Evolutionary conservation across 345 rosid species (phyloP), one percentile per base, ranked within the genome.

Genomic region (Murraya paniculata): DNA sequence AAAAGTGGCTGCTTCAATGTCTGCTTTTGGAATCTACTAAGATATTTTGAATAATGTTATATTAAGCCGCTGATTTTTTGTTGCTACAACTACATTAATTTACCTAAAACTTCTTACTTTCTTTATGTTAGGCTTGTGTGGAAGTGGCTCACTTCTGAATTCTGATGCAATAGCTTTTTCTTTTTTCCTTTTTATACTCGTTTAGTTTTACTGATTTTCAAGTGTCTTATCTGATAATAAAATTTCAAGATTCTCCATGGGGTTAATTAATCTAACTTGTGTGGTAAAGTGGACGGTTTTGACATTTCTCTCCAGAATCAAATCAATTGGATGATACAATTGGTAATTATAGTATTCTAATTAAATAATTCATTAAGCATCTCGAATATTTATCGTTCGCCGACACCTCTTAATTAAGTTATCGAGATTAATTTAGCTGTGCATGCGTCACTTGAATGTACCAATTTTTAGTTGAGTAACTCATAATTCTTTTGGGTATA

Each of bases 361-460:
- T 35, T 18, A 53, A 50, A 19, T 53, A 53, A 19, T 45, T 45
- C 18, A 13, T 13, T 35, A 36, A 24, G 80, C 83, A 81, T 85
- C 80, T 57, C 21, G 84, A 83, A 79, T 79, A 82, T 35, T 71
- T 64, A 79, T 78, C 61, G 75, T 77, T 79, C 76, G 18, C 61
- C 58, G 59, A 74, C 73, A 53, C 58, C 24, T 50, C 36, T 77
- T 60, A 73, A 64, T 62, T 48, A 30, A 74, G 74, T 70, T 73
- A 74, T 71, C 83, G 80, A 68, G 80, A 83, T 45, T 13, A 45
- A 45, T 83, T 85, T 85, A 80, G 71, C 57, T 13, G 22, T 53
- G 57, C 64, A 59, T 79, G 75, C 76, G 79, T 72, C 77, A 73
- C 85, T 57, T 74, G 82, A 84, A 83, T 79, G 81, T 81, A 68